These are phyloP conservation scores for Xylaria castorea DNA, from an alignment of 495 filamentous ascomycete species.

Conservation along the genomic window DNA sequence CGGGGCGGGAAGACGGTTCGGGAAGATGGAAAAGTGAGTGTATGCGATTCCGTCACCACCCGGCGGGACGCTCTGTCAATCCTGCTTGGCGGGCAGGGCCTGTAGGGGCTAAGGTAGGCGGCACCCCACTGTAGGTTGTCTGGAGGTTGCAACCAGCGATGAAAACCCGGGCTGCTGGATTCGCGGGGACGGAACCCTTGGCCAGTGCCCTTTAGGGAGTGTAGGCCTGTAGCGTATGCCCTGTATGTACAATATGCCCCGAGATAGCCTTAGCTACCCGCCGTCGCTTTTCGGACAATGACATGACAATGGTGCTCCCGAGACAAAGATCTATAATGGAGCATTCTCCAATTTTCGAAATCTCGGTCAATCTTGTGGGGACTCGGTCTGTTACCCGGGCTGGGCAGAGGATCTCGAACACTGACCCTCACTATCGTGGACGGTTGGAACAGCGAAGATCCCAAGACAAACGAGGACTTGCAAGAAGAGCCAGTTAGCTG, in stretches of 20 bases:
- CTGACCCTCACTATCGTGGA: neutral
- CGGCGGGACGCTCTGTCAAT: slow-evolving; percentile 16
- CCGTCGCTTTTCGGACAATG: neutral
- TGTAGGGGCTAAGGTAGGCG: neutral
- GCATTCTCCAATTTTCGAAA: slow-evolving; percentile 2
- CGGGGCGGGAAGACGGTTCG: slow-evolving; percentile 25
- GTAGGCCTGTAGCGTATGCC: neutral
- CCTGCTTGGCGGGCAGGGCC: slow-evolving; percentile 7
- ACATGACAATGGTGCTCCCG: neutral
- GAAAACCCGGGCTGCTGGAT: slow-evolving; percentile 29
- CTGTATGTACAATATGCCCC: neutral
- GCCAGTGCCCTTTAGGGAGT: neutral
- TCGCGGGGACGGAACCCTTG: slow-evolving; percentile 13
- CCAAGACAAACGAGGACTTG: slow-evolving; percentile 3
- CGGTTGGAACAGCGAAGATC: neutral
- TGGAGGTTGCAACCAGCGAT: slow-evolving; percentile 26
- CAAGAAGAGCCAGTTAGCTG: neutral
- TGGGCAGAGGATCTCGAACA: neutral
- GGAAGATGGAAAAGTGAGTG: slow-evolving; percentile 34
- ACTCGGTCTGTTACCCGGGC: neutral
- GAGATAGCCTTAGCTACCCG: neutral
- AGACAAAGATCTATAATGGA: neutral
- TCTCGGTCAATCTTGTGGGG: neutral
- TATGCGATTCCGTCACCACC: slow-evolving; percentile 41
- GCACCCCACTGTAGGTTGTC: slow-evolving; percentile 2